Base-by-base conservation (phyloP, 441 rosid genomes). In the Oxalis stricta region DNA sequence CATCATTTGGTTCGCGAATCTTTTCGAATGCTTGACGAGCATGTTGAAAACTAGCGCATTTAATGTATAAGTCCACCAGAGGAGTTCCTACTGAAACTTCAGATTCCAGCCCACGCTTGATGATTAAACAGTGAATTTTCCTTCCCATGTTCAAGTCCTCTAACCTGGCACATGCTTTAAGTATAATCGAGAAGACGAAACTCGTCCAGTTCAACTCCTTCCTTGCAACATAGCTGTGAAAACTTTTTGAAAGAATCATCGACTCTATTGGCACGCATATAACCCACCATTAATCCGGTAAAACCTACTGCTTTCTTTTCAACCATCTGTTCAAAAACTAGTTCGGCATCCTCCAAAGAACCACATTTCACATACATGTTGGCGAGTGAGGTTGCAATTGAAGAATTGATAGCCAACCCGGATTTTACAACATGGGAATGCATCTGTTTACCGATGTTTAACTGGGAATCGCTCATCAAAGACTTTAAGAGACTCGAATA, bases 61-160 rank as follows among this genome's bases (percentile, higher is more conserved):
- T 77, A 53, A 61, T 56, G 42, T 72, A 77, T 21, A 70, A 70
- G 56, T 72, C 73, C 22, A 74, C 75, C 0, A 77, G 73, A 28
- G 85, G 82, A 52, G 85, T 77, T 63, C 79, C 82, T 26, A 61
- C 71, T 0, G 69, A 74, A 46, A 71, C 85, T 28, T 71, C 69
- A 10, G 63, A 45, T 53, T 69, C 79, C 47, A 74, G 12, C 39
- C 79, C 75, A 41, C 59, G 65, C 68, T 74, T 77, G 35, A 56
- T 69, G 1, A 69, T 60, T 12, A 49, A 60, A 2, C 71, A 62
- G 62, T 77, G 85, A 29, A 75, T 58, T 55, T 75, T 75, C 65
- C 54, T 55, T 46, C 82, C 79, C 7, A 61, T 24, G 19, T 50
- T 55, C 60, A 72, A 40, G 57, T 63, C 61, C 55, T 63, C 62